Evolutionary conservation across 2,329 filamentous ascomycete species (phyloP).

Genomic region (Aspergillus pseudoterreus): DNA sequence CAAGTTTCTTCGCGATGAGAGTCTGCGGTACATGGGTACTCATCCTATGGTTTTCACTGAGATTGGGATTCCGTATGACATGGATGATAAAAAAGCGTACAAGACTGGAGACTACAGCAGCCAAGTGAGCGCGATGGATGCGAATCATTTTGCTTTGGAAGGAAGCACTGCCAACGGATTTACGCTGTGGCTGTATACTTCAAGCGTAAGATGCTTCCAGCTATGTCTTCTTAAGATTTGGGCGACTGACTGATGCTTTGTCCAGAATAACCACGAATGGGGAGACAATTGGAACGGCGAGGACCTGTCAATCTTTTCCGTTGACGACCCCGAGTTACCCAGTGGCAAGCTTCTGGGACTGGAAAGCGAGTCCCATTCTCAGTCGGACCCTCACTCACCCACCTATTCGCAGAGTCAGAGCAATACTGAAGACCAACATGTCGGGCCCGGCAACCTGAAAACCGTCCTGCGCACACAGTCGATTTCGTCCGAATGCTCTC

Average conservation of each 20-base stretch:
- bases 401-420: slow-evolving; percentile 53
- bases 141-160: slow-evolving; percentile 91
- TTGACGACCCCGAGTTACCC: slow-evolving; percentile 68
- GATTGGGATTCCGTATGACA: slow-evolving; percentile 97
- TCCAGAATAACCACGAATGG: slow-evolving; percentile 76
- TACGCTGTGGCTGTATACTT: slow-evolving; percentile 83
- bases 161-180: slow-evolving; percentile 79
- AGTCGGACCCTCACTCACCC: slow-evolving; percentile 43
- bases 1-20: slow-evolving; percentile 76
- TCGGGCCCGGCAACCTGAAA: slow-evolving; percentile 74
- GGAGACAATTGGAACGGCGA: slow-evolving; percentile 98
- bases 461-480: slow-evolving; percentile 57
- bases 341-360: slow-evolving; percentile 25
- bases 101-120: slow-evolving; percentile 92
- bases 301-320: slow-evolving; percentile 84
- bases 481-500: slow-evolving; percentile 56
- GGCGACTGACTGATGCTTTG: background rate
- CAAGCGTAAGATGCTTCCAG: slow-evolving; percentile 48
- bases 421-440: slow-evolving; percentile 42
- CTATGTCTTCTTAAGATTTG: background rate
- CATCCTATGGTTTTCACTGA: slow-evolving; percentile 90
- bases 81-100: slow-evolving; percentile 96
- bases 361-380: slow-evolving; percentile 36
- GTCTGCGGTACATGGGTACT: slow-evolving; percentile 79
- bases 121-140: slow-evolving; percentile 88